phyloP scores from a whole-genome alignment of 2,329 filamentous ascomycete species.

The Arachnopeziza araneosa region DNA sequence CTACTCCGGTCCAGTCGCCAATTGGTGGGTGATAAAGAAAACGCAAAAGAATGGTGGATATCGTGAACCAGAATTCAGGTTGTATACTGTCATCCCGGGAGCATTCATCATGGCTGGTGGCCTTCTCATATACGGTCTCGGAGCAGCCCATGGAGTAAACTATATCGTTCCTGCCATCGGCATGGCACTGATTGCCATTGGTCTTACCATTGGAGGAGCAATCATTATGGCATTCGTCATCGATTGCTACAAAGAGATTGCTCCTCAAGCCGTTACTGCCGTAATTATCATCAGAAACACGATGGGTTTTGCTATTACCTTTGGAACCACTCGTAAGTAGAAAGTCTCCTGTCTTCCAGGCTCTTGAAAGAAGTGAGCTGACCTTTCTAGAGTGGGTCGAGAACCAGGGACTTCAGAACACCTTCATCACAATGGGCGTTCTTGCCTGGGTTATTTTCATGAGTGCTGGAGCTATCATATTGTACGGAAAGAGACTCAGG shows the following conservation, averaged over 20 bases:
- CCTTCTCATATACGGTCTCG: conserved; percentile 44
- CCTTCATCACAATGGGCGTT: conserved; percentile 30
- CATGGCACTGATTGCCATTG: conserved; percentile 31
- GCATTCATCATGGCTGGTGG: conserved; percentile 35
- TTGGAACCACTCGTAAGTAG: conserved; percentile 35
- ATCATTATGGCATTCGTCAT: conserved; percentile 40
- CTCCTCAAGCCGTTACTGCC: conserved; percentile 41
- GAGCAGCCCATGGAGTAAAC: conserved; percentile 40
- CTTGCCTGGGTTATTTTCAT: conserved; percentile 32
- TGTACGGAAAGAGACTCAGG: conserved; percentile 25
- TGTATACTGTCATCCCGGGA: not conserved
- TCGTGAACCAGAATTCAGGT: not conserved
- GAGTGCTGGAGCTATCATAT: conserved; percentile 22
- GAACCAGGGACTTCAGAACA: conserved; percentile 36
- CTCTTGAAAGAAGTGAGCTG: conserved; percentile 26
- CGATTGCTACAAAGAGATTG: conserved; percentile 40
- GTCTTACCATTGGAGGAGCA: conserved; percentile 32
- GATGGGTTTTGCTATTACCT: conserved; percentile 40
- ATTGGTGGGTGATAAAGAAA: not conserved
- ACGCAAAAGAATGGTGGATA: not conserved
- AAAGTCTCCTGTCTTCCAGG: not conserved
- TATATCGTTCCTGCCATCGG: conserved; percentile 39
- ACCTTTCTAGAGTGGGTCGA: conserved; percentile 32
- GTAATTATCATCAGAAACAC: conserved; percentile 42
- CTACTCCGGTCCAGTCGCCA: not conserved